Evolutionary conservation across 169 alveolate genomes (phyloP), one percentile per base, ranked within the genome.

Genomic region (Cryptosporidium ryanae): DNA sequence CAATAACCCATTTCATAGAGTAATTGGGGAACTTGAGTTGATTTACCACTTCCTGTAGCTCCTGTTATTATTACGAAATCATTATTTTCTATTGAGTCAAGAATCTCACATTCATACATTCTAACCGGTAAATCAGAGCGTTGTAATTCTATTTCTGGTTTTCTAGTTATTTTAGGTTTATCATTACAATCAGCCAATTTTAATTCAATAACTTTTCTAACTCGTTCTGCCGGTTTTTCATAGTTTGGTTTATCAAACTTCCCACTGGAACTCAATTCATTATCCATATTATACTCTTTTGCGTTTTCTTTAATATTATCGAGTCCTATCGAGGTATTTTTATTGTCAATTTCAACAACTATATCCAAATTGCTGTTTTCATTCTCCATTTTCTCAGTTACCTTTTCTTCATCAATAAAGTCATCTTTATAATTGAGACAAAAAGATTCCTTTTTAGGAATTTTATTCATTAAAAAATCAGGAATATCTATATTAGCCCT

Each of bases 21-120:
- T 90, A 97, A 97, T 87, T 98, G 98, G 1, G 99, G 99, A 18
- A 98, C 91, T 92, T 97, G 96, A 7, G 99, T 98, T 31, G 99
- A 97, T 90, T 98, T 98, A 18, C 99, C 99, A 81, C 99, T 96
- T 2, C 99, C 99, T 2, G 99, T 98, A 91, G 97, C 99, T 61
- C 99, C 99, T 10, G 96, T 97, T 34, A 98, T 94, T 61, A 98
- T 90, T 17, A 96, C 93, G 29, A 98, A 96, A 92, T 96, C 96
- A 87, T 95, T 93, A 82, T 94, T 94, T 82, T 93, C 82, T 25
- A 97, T 90, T 13, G 98, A 93, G 50, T 95, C 96, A 15, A 96
- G 92, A n/a, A 98, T 94, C 92, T 97, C 96, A 50, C 93, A 96
- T 90, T 96, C 98, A 87, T 94, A 95, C 76, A 90, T 91, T 34